Evolutionary conservation across 2,329 filamentous ascomycete species (phyloP), one percentile per base, ranked within the genome.

Genomic region (Colletotrichum costaricense): DNA sequence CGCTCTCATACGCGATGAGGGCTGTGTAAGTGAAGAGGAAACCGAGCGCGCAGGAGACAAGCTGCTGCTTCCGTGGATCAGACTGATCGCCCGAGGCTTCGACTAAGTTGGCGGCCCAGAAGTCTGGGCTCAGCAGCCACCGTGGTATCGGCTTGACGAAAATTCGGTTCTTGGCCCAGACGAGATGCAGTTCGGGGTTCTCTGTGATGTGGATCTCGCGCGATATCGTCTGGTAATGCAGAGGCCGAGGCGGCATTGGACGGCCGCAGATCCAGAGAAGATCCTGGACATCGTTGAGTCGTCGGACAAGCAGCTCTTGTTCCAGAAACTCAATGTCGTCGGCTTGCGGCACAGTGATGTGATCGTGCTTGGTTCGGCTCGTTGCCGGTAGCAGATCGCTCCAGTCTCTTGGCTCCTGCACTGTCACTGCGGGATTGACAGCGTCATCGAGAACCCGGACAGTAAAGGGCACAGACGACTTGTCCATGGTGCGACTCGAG

Each of bases 61-160:
- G 77, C 14, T 81, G 74, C 57, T 62, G 70, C 12, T 76, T 70
- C 63, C 58, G 63, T 58, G 33, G 60, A 49, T 26, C 58, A 56
- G 55, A 11, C 14, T 64, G 57, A 60, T 35, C 55, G 16, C 60
- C 49, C 19, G 35, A 56, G 28, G 63, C 56, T 26, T 14, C 49
- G 60, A n/a, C 56, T 22, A 80, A 70, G 63, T 79, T 75, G 8
- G 62, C 58, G 5, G 70, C 76, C 85, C 84, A 84, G 75, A 86
- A 81, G 16, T 76, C 67, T 12, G 79, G 77, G 33, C 76, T 78
- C 0, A 86, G 77, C 0, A 87, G 78, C 60, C 81, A 87, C 1
- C 77, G 69, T 0, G 86, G 86, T 1, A 85, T 72, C 0, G 84
- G 83, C 69, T 85, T 85, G 12, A 85, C 58, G 55, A 78, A 85